phyloP scores from a whole-genome alignment of 345 rosid species.

The Aquilaria yunnanensis region DNA sequence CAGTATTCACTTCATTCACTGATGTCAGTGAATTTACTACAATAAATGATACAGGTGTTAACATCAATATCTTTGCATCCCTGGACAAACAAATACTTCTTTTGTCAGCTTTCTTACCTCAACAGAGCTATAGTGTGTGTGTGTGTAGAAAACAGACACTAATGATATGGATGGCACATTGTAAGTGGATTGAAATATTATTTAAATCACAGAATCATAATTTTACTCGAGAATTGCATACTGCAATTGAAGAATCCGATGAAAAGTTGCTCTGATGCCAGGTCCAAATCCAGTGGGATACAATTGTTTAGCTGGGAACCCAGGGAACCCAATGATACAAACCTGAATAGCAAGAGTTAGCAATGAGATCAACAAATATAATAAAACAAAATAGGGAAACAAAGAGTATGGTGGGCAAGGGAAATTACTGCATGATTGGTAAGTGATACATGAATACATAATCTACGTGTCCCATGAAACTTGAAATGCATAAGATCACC shows the following conservation, averaged over 20 bases:
- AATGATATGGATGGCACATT: slow-evolving; percentile 34
- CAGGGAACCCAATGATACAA: slow-evolving; percentile 45
- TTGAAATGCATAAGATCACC: slow-evolving; percentile 18
- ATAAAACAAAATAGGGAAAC: slow-evolving; percentile 6
- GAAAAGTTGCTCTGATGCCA: slow-evolving; percentile 63
- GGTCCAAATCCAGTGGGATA: slow-evolving; percentile 70
- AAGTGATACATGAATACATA: slow-evolving; percentile 47
- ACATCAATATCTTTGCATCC: slow-evolving; percentile 28
- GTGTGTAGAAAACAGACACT: background rate
- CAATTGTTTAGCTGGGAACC: slow-evolving; percentile 20
- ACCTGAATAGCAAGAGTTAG: slow-evolving; percentile 40
- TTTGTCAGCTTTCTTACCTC: background rate
- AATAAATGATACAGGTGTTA: slow-evolving; percentile 56
- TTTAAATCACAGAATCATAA: slow-evolving; percentile 45
- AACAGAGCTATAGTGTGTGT: background rate
- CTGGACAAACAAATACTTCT: slow-evolving; percentile 26
- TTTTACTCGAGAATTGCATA: slow-evolving; percentile 18
- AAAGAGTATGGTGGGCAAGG: slow-evolving; percentile 4
- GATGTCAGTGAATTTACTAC: slow-evolving; percentile 38
- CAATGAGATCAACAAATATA: slow-evolving; percentile 13
- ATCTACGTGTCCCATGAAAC: slow-evolving; percentile 20
- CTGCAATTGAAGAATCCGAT: slow-evolving; percentile 57
- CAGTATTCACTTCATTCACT: slow-evolving; percentile 20
- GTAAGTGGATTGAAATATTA: slow-evolving; percentile 71
- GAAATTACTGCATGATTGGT: slow-evolving; percentile 43